Percentiles rank a stretch among this genome's conserved stretches.
These are phyloP conservation scores for Paracoccidioides brasiliensis DNA, from an alignment of 2,329 filamentous ascomycete species.

Conservation along the genomic window DNA sequence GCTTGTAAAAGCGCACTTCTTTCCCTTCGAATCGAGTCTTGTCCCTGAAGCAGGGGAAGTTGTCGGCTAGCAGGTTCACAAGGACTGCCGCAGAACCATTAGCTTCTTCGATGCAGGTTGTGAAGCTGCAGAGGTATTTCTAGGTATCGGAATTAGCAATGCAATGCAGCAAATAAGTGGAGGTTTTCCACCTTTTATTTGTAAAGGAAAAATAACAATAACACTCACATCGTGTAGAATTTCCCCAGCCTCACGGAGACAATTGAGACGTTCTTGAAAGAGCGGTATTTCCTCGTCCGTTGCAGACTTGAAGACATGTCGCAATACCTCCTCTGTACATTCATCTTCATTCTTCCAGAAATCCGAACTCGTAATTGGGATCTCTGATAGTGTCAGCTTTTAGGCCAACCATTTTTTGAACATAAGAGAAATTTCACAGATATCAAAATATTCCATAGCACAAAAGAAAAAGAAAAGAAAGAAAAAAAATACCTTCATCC, in stretches of 20 bases:
- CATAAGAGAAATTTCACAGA: background rate
- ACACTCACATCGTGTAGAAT: constrained; percentile 59
- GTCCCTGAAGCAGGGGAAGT: constrained; percentile 80
- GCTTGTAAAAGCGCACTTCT: constrained; percentile 72
- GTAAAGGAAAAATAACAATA: background rate
- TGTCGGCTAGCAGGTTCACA: constrained; percentile 69
- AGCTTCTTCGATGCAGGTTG: constrained; percentile 59
- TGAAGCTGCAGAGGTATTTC: constrained; percentile 63
- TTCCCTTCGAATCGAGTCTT: constrained; percentile 62
- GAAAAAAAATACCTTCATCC: constrained; percentile 55
- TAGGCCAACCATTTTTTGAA: background rate
- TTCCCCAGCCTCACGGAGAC: constrained; percentile 68
- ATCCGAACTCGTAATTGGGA: constrained; percentile 75
- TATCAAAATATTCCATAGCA: background rate
- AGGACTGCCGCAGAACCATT: constrained; percentile 68
- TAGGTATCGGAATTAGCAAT: constrained; percentile 22
- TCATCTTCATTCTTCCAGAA: constrained; percentile 72
- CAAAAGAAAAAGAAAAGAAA: background rate
- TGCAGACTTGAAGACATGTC: constrained; percentile 70
- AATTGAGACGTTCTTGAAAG: constrained; percentile 60
- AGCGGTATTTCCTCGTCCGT: constrained; percentile 81
- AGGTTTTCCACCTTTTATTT: no score
- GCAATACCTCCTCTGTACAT: constrained; percentile 61
- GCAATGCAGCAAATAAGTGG: background rate
- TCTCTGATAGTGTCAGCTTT: constrained; percentile 38